These are phyloP conservation scores for Hypoxylon sp. DNA, from an alignment of 2,329 filamentous ascomycete species.

Conservation along the genomic window DNA sequence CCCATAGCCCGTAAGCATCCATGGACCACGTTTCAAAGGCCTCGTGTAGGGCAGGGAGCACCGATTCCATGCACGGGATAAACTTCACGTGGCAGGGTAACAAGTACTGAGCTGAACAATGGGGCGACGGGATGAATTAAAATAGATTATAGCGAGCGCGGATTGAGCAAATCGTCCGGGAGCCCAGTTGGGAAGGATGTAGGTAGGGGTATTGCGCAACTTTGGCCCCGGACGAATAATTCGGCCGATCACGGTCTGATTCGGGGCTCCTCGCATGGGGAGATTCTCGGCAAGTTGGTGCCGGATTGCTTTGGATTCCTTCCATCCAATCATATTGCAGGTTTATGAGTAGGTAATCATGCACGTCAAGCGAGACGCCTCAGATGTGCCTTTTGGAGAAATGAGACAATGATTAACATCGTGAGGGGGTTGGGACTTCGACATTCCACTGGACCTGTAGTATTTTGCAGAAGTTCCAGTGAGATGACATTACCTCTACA, in stretches of 20 bases:
- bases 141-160: slow-evolving; percentile 8
- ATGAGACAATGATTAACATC: background rate
- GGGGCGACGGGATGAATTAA: slow-evolving; percentile 9
- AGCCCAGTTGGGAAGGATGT: background rate
- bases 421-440: background rate
- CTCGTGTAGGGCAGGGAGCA: slow-evolving; percentile 2
- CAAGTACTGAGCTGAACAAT: slow-evolving; percentile 3
- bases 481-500: background rate
- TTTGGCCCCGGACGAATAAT: slow-evolving; percentile 21
- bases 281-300: no score
- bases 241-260: slow-evolving; percentile 2
- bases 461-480: background rate
- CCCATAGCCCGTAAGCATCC: slow-evolving; percentile 11
- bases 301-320: background rate
- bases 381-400: no score
- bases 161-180: background rate
- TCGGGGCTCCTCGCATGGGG: background rate
- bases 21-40: slow-evolving; percentile 18
- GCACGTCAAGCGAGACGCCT: background rate
- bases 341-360: background rate
- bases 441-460: background rate
- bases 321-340: background rate
- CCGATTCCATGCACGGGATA: background rate
- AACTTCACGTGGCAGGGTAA: slow-evolving; percentile 9
- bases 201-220: background rate